These are phyloP conservation scores for Myriangium duriaei DNA, from an alignment of 2,329 filamentous ascomycete species.

Conservation along the genomic window DNA sequence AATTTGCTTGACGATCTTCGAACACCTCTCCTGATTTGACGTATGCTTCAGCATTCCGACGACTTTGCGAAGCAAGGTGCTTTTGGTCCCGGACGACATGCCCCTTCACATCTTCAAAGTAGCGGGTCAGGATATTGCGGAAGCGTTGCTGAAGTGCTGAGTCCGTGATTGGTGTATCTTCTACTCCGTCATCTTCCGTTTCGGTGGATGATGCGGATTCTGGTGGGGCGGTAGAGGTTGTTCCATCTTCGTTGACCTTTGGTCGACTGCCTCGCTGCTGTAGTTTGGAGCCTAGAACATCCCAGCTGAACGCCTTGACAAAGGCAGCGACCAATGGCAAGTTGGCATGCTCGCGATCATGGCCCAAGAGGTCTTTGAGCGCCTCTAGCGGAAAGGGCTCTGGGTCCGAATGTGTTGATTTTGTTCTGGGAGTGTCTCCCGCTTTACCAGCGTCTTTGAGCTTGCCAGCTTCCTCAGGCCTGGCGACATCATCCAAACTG, in stretches of 20 bases:
- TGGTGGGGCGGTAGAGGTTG: conserved; percentile 39
- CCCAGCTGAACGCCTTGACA: conserved; percentile 93
- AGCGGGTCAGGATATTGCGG: conserved; percentile 69
- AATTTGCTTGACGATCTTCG: conserved; percentile 89
- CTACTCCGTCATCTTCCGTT: conserved; percentile 33
- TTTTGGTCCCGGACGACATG: conserved; percentile 90
- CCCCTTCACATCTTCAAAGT: conserved; percentile 83
- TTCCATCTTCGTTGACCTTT: conserved; percentile 68
- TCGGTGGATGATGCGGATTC: conserved; percentile 41
- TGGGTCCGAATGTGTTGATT: conserved; percentile 53
- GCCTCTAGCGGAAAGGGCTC: conserved; percentile 96
- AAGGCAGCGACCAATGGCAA: conserved; percentile 86
- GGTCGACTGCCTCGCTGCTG: conserved; percentile 67
- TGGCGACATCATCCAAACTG: conserved; percentile 59
- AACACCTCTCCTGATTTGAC: conserved; percentile 98
- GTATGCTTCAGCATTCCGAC: conserved; percentile 93
- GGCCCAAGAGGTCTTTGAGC: conserved; percentile 87
- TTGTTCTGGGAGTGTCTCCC: conserved; percentile 50
- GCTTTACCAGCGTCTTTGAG: conserved; percentile 43
- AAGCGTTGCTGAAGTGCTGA: conserved; percentile 75
- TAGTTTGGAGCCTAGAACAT: conserved; percentile 71
- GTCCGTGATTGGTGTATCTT: conserved; percentile 63
- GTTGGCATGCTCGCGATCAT: conserved; percentile 87
- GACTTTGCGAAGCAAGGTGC: conserved; percentile 70
- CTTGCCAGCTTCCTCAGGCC: conserved; percentile 52